phyloP scores from a whole-genome alignment of 768 basidiomycete species.

The Cytidiella melzeri region DNA sequence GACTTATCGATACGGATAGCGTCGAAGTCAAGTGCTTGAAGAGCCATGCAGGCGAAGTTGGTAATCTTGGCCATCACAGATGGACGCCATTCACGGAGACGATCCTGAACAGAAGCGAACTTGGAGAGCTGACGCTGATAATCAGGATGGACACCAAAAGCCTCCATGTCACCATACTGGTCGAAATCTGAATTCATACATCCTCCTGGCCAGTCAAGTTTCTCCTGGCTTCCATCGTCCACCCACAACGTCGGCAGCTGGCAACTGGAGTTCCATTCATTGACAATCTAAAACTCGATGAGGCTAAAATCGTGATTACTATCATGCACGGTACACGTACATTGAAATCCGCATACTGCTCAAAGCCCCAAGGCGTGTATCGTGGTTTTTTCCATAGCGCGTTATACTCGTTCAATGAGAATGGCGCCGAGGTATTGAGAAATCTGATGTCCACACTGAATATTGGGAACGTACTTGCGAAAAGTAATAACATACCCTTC shows the following conservation, averaged over 20 bases:
- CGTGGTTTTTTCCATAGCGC: constrained; percentile 68
- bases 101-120: constrained; percentile 94
- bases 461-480: constrained; percentile 7
- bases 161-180: constrained; percentile 95
- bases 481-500: constrained; percentile 48
- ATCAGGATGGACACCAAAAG: constrained; percentile 93
- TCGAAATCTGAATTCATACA: constrained; percentile 86
- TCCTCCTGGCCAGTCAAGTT: constrained; percentile 51
- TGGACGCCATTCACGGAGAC: constrained; percentile 89
- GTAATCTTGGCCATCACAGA: constrained; percentile 72
- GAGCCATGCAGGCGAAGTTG: constrained; percentile 78
- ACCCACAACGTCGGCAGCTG: constrained; percentile 74
- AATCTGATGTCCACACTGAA: constrained; percentile 39
- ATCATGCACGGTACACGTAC: no score
- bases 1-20: constrained; percentile 95
- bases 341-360: constrained; percentile 76
- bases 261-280: constrained; percentile 71
- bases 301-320: not conserved
- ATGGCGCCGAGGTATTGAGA: constrained; percentile 78
- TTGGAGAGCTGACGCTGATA: constrained; percentile 93
- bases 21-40: constrained; percentile 85
- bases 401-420: constrained; percentile 66
- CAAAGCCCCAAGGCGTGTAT: constrained; percentile 83
- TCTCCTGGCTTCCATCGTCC: constrained; percentile 62
- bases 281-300: constrained; percentile 41